These are phyloP conservation scores for Trifolium fragiferum DNA, from an alignment of 306 rosid species.

Conservation along the genomic window DNA sequence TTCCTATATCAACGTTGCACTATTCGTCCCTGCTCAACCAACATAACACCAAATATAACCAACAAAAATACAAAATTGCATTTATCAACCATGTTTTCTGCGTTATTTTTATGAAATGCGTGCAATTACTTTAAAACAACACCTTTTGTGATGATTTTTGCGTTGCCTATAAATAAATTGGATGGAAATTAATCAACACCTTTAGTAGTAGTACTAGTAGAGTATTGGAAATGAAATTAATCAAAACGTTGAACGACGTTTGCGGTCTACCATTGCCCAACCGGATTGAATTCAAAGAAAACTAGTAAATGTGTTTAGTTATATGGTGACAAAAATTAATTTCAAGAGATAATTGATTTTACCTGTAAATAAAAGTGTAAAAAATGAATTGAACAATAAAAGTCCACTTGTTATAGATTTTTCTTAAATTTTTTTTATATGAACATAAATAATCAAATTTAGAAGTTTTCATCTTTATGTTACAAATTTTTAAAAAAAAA, in stretches of 20 bases:
- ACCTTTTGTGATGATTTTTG: neutral
- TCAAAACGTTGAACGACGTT: constrained; percentile 35
- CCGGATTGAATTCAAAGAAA: constrained; percentile 46
- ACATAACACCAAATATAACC: constrained; percentile 6
- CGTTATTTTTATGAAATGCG: too few relatives aligned
- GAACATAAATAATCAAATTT: too few relatives aligned
- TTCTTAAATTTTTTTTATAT: too few relatives aligned
- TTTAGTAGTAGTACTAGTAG: too few relatives aligned
- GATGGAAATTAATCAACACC: neutral
- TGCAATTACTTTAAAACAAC: neutral
- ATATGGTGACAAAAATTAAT: too few relatives aligned
- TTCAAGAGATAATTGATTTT: too few relatives aligned
- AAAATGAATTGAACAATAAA: too few relatives aligned
- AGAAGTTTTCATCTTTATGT: too few relatives aligned
- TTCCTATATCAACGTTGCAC: constrained; percentile 35
- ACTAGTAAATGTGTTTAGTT: too few relatives aligned
- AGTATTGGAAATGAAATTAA: neutral
- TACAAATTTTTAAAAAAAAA: too few relatives aligned
- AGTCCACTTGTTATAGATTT: too few relatives aligned
- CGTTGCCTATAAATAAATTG: neutral
- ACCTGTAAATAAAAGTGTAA: too few relatives aligned
- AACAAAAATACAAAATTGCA: neutral
- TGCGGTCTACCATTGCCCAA: constrained; percentile 41
- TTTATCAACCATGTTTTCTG: constrained; percentile 18
- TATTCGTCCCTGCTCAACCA: constrained; percentile 35